Percentiles rank a stretch among this genome's conserved stretches.
Evolutionary conservation across 192 early-diverging fungal genomes (phyloP).

Genomic region (Coemansia aciculifera): DNA sequence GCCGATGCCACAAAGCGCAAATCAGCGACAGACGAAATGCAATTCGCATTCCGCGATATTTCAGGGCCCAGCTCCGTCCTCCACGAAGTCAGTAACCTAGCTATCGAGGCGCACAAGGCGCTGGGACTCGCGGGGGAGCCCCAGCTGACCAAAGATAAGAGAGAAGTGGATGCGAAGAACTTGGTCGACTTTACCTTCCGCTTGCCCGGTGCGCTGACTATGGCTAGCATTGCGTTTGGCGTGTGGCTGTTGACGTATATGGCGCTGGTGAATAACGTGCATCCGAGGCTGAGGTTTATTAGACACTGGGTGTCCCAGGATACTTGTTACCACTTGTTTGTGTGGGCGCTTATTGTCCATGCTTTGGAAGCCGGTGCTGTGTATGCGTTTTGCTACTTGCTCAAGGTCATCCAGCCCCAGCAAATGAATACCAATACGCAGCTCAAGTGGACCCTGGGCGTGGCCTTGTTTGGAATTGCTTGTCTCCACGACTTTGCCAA

Average conservation of each 20-base stretch:
- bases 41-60: constrained; percentile 36
- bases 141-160: constrained; percentile 17
- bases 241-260: constrained; percentile 11
- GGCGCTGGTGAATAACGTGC: constrained; percentile 13
- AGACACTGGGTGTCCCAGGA: constrained; percentile 14
- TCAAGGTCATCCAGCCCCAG: constrained; percentile 47
- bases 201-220: constrained; percentile 6
- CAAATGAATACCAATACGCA: constrained; percentile 36
- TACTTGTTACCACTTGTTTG: constrained; percentile 30
- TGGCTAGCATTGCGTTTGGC: constrained; percentile 14
- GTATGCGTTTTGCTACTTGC: constrained; percentile 38
- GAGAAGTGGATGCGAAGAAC: constrained; percentile 14
- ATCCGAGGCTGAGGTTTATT: constrained; percentile 22
- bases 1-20: background rate
- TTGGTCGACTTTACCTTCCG: constrained; percentile 35
- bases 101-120: constrained; percentile 25
- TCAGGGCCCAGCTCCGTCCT: constrained; percentile 24
- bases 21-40: constrained; percentile 35
- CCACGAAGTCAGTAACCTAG: constrained; percentile 34
- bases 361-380: constrained; percentile 20
- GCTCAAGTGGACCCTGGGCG: constrained; percentile 46
- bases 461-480: constrained; percentile 28
- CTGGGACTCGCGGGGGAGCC: constrained; percentile 15
- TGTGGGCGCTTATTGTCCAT: constrained; percentile 13
- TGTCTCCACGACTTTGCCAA: constrained; percentile 31